These are phyloP conservation scores for Bryoerythrophyllum caledonicum DNA, from an alignment of 225 moss, liverwort and hornwort genomes.

Conservation along the genomic window DNA sequence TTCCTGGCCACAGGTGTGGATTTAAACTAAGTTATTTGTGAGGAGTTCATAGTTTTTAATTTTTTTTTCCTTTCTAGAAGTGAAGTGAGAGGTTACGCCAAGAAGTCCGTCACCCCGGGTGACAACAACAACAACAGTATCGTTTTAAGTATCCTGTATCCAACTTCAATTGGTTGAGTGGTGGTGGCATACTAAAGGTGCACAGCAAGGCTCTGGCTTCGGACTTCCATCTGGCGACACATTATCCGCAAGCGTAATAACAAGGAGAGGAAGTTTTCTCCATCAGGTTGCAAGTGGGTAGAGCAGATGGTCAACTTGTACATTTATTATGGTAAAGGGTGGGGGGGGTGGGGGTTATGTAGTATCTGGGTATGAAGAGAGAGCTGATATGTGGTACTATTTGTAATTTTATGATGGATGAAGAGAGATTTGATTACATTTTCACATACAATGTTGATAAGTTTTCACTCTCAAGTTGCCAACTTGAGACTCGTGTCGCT, in stretches of 20 bases:
- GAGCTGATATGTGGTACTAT: constrained; percentile 36
- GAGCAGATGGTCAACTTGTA: constrained; percentile 38
- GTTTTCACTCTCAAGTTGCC: too few relatives aligned
- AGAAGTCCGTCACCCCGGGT: constrained; percentile 25
- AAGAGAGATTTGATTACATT: constrained; percentile 35
- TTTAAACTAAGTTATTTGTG: constrained; percentile 41
- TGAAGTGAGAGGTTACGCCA: constrained; percentile 22
- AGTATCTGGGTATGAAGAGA: constrained; percentile 28
- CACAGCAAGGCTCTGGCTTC: constrained; percentile 36
- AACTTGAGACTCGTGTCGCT: too few relatives aligned
- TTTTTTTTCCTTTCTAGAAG: constrained; percentile 17
- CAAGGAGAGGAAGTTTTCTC: constrained; percentile 22
- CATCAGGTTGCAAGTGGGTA: constrained; percentile 34
- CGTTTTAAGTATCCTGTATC: constrained; percentile 25
- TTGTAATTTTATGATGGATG: constrained; percentile 53
- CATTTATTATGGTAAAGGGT: constrained; percentile 17
- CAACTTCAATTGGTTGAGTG: constrained; percentile 12
- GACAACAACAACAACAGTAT: constrained; percentile 39
- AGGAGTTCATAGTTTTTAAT: not conserved
- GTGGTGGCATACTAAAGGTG: constrained; percentile 24
- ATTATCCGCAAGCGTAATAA: constrained; percentile 29
- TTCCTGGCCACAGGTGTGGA: constrained; percentile 78
- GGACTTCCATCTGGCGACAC: constrained; percentile 25
- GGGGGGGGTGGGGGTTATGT: constrained; percentile 5
- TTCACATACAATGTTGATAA: not conserved